Conservation (phyloP, 2,329 filamentous ascomycete species). For the Grosmannia serpens region DNA sequence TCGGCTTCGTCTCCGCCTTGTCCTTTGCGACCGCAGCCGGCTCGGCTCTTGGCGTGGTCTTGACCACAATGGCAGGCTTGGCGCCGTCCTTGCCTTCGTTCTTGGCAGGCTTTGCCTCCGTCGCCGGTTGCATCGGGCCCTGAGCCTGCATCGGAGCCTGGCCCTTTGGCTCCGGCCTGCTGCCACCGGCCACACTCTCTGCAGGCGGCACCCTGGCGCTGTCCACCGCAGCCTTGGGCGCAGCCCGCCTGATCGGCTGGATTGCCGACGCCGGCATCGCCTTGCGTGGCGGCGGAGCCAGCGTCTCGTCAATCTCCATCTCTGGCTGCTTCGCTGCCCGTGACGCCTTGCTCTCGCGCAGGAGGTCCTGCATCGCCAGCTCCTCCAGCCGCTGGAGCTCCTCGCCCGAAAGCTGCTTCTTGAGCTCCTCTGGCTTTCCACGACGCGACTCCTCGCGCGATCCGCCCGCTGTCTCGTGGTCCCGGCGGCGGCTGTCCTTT, state of each 20-base stretch:
- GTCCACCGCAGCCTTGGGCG: constrained; percentile 28
- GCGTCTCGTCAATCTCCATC: constrained; percentile 42
- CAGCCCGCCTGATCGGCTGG: constrained; percentile 39
- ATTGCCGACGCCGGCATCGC: constrained; percentile 45
- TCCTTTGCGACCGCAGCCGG: background rate
- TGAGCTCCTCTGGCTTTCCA: constrained; percentile 32
- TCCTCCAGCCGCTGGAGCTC: constrained; percentile 46
- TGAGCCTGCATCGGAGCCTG: background rate
- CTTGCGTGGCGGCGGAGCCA: constrained; percentile 44
- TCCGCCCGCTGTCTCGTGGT: constrained; percentile 14
- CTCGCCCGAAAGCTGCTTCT: constrained; percentile 45
- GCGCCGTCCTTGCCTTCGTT: constrained; percentile 12
- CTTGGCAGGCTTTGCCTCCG: constrained; percentile 16
- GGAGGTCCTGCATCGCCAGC: constrained; percentile 44
- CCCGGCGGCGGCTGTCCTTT: background rate
- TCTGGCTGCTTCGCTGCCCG: constrained; percentile 37
- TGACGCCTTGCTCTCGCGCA: constrained; percentile 44
- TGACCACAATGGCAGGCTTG: background rate
- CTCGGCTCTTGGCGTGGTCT: background rate
- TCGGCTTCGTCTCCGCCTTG: background rate
- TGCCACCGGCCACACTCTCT: constrained; percentile 7
- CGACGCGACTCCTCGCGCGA: constrained; percentile 1
- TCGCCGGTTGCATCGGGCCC: background rate
- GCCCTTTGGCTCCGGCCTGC: constrained; percentile 9
- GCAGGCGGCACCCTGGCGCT: constrained; percentile 25